These are phyloP conservation scores for Emydomyces testavorans DNA, from an alignment of 2,329 filamentous ascomycete species.

Conservation along the genomic window DNA sequence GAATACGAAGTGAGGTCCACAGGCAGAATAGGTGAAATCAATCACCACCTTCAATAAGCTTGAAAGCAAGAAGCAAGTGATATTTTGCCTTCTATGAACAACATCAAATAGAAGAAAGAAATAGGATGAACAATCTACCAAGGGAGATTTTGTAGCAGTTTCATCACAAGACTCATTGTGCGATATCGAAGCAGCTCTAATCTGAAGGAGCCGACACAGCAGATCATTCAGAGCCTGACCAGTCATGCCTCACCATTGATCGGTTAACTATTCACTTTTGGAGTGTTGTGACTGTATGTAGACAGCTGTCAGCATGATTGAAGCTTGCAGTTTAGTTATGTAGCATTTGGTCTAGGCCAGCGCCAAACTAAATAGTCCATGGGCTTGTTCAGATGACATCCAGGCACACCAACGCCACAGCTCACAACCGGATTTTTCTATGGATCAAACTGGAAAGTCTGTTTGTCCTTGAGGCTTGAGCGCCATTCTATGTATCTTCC, in stretches of 20 bases:
- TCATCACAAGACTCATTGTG: slow-evolving; percentile 8
- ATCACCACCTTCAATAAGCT: no score
- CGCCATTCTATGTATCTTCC: no score
- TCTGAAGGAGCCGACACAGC: background rate
- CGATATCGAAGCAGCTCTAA: slow-evolving; percentile 3
- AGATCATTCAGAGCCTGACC: background rate
- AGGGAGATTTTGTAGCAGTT: background rate
- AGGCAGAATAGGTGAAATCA: no score
- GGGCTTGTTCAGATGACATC: slow-evolving; percentile 11
- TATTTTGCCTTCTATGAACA: no score
- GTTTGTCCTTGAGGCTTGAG: background rate
- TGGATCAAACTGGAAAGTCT: background rate
- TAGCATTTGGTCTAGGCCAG: slow-evolving; percentile 2
- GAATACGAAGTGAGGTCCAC: no score
- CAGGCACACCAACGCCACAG: slow-evolving; percentile 6
- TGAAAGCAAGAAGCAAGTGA: no score
- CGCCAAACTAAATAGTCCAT: background rate
- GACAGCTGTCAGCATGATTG: background rate
- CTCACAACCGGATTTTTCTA: slow-evolving; percentile 4
- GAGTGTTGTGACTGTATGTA: background rate
- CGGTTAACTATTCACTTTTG: slow-evolving; percentile 8
- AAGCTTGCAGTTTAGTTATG: slow-evolving; percentile 7
- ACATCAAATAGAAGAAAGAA: background rate
- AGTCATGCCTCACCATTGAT: slow-evolving; percentile 3
- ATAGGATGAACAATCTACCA: background rate